A percentile compares a stretch with the other conserved stretches of the same genome.
Conservation (phyloP, 345 rosid genomes). For the Eucalyptus viminalis region DNA sequence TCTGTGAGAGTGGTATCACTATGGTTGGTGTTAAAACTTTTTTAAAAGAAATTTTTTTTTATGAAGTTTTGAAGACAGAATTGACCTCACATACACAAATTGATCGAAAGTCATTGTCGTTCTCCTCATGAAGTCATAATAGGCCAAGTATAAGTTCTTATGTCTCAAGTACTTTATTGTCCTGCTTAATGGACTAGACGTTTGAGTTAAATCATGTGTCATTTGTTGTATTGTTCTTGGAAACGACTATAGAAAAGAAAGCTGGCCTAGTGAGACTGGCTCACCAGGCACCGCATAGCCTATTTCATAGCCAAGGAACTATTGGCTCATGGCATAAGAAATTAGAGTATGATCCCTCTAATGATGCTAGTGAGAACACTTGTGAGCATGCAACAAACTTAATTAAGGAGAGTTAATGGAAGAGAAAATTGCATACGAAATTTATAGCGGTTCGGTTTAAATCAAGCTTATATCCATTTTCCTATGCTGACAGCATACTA, state of each 20-base stretch:
- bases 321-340: no score
- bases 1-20: rapidly evolving
- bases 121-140: not conserved
- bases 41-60: no score
- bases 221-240: no score
- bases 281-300: rapidly evolving
- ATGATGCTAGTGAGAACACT: no score
- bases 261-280: not conserved
- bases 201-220: rapidly evolving
- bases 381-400: rapidly evolving
- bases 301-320: rapidly evolving
- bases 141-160: not conserved
- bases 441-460: rapidly evolving
- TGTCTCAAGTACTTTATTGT: not conserved
- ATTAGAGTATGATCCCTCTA: no score
- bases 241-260: no score
- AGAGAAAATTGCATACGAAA: no score
- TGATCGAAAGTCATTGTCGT: rapidly evolving
- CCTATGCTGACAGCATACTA: rapidly evolving
- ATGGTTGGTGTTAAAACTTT: no score
- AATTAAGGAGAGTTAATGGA: no score
- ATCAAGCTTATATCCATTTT: rapidly evolving
- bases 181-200: rapidly evolving
- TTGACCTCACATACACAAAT: no score
- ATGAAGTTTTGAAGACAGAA: no score